Base-by-base conservation (phyloP, 2,329 filamentous ascomycete genomes). In the Lojkania enalia region DNA sequence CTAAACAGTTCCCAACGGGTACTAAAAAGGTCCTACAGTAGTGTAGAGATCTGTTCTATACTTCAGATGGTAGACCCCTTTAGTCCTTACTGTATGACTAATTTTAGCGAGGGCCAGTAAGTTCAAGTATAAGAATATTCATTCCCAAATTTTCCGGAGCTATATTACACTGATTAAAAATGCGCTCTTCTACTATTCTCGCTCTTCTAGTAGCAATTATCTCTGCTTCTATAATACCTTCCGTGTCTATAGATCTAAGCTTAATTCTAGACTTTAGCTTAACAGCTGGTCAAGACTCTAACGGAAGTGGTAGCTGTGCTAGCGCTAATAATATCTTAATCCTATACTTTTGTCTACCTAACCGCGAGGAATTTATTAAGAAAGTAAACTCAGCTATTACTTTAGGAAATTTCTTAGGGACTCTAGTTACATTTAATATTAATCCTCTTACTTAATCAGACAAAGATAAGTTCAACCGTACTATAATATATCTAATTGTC, bases 311-410 rank as follows among this genome's bases (percentile, higher is more conserved):
- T 38, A 48, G 37, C 36, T 51, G 41, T 39, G 19, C 35, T 40
- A 18, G 44, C 11, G 29, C 37, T 42, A 43, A 48, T 18, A 42
- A 48, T 42, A 35, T 51, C 27, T 39, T 48, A 35, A 51, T 48
- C 25, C 45, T 21, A 35, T 51, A 35, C 45, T 48, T 45, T 45
- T 51, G 32, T 40, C 44, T 29, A 45, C 48, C 45, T 13, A 29
- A 51, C 30, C 37, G 40, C 30, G 16, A 45, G 30, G 27, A 38
- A 35, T 51, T 51, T 32, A 43, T 51, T n/a, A 15, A 44, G 27
- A 48, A 45, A 20, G 44, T 51, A 36, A 48, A 48, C 21, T 38
- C 20, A 14, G 44, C 44, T 16, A 35, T 44, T 25, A 23, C 35
- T 47, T 41, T 14, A 12, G 44, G 44, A 25, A 51, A 48, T 42